phyloP scores from a whole-genome alignment of 148 eudicot genomes.

The Vaccinium macrocarpon region DNA sequence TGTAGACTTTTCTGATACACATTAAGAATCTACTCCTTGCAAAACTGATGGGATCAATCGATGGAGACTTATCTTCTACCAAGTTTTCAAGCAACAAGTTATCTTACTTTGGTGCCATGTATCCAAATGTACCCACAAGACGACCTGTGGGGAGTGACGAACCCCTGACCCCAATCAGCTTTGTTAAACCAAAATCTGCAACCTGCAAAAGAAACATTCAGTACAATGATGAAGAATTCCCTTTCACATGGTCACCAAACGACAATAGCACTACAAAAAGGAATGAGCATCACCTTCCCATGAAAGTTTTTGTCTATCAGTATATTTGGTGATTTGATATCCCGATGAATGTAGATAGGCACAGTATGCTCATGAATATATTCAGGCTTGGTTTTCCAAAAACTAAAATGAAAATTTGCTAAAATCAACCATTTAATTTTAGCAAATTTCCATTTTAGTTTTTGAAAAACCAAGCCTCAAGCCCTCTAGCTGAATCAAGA shows the following conservation, averaged over 20 bases:
- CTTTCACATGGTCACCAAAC: neutral
- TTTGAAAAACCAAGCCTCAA: too few species aligned
- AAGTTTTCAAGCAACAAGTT: neutral
- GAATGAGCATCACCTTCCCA: constrained; percentile 53
- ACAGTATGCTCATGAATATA: constrained; percentile 97
- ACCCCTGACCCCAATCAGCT: constrained; percentile 73
- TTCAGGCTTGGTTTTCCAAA: too few species aligned
- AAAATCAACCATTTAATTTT: too few species aligned
- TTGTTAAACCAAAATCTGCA: constrained; percentile 95
- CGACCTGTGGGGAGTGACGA: constrained; percentile 76
- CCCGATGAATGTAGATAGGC: constrained; percentile 90
- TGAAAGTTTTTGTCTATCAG: constrained; percentile 72
- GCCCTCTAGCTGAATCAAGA: constrained; percentile 95
- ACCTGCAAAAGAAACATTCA: constrained; percentile 46
- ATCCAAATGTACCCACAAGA: constrained; percentile 56
- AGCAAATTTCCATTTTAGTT: too few species aligned
- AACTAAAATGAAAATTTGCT: too few species aligned
- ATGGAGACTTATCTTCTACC: neutral
- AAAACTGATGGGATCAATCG: neutral
- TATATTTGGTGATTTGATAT: constrained; percentile 89
- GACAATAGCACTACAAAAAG: neutral
- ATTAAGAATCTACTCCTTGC: neutral
- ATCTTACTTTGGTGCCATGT: too few species aligned
- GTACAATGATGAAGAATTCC: too few species aligned
- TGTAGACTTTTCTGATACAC: neutral